Evolutionary conservation across 192 early-diverging fungal species (phyloP).

Genomic region (Linnemannia zychae): DNA sequence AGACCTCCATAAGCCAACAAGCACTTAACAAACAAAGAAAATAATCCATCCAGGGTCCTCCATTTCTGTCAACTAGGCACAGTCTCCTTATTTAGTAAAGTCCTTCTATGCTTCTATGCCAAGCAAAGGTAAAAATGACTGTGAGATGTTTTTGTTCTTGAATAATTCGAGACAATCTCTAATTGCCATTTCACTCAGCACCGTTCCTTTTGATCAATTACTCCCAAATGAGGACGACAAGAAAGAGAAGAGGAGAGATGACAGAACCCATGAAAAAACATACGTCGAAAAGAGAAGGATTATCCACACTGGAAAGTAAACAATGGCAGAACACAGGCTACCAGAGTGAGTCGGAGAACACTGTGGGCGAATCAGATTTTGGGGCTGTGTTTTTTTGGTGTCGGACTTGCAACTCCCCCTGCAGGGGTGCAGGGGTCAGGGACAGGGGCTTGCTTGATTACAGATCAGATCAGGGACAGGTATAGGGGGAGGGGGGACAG

Average conservation of each 20-base stretch:
- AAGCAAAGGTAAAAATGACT: background rate
- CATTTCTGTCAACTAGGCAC: background rate
- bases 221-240: background rate
- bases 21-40: background rate
- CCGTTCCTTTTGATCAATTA: background rate
- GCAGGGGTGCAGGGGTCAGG: no score
- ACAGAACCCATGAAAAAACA: constrained; percentile 2
- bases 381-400: background rate
- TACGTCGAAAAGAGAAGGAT: background rate
- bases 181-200: background rate
- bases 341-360: background rate
- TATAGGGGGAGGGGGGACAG: background rate
- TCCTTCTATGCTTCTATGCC: no score
- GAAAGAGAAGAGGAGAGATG: background rate
- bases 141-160: background rate
- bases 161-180: background rate
- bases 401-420: background rate
- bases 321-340: background rate
- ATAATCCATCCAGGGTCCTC: background rate
- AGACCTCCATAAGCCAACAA: background rate
- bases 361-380: background rate
- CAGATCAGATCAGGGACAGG: no score
- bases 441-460: no score
- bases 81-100: background rate
- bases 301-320: background rate